Base-by-base conservation (phyloP, 139 green algal genomes). In the Trebouxia sp. region DNA sequence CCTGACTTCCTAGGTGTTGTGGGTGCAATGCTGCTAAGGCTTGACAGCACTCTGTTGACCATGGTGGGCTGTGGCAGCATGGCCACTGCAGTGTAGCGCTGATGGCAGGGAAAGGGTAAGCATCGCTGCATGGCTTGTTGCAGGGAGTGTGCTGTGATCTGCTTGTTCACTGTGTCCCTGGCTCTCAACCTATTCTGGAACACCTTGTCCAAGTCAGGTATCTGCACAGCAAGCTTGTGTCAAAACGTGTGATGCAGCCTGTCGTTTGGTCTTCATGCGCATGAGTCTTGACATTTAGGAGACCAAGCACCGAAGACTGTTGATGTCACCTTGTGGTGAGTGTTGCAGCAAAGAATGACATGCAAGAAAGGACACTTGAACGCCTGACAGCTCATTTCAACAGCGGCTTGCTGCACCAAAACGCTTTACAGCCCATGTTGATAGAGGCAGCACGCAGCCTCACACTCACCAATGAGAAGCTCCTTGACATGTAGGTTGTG, bases 131-230 rank as follows among this genome's bases (percentile, higher is more conserved):
- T 67, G 17, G 87, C 86, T 30, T 82, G 74, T 4, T 82, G 83
- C 77, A 93, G 39, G 6, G 70, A 75, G 15, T 53, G 79, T 0
- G 86, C 80, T 0, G 50, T 72, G 26, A 87, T 69, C 11, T 38
- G 38, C 5, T 35, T 65, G 38, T 90, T 74, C 48, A 92, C 87
- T 53, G 83, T 53, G 6, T 85, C 76, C 0, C 87, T 78, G 10
- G 86, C 85, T 62, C 84, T 75, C 9, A 84, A 66, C 28, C 78
- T 87, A 20, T 67, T 74, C 11, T 11, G 38, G 81, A 89, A 92
- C 62, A 92, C 84, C 14, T 75, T 39, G 35, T 88, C 85, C 81
- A 93, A 39, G 79, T 94, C 85, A 6, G 79, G 8, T 0, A 53
- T 51, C 62, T 77, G 65, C 43, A 58, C n/a, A n/a, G n/a, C n/a